These are phyloP conservation scores for Cupressus sempervirens DNA, from an alignment of 75 land plant species.

Conservation along the genomic window DNA sequence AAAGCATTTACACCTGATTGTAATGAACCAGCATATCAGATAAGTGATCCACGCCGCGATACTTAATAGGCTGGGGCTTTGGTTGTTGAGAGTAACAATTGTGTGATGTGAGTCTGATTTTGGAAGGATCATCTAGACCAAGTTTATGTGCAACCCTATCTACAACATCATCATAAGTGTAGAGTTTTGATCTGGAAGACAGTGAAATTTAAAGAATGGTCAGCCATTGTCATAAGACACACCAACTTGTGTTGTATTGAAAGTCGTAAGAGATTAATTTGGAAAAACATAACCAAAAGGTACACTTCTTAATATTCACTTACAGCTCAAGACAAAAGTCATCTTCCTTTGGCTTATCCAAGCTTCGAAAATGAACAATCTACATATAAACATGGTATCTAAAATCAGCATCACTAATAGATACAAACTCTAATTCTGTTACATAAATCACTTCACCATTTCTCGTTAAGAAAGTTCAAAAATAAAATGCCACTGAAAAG, in stretches of 20 bases:
- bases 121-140: constrained; percentile 90
- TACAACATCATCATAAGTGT: constrained; percentile 93
- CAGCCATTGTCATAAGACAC: background rate
- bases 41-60: constrained; percentile 81
- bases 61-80: constrained; percentile 94
- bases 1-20: constrained; percentile 71
- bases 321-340: constrained; percentile 91
- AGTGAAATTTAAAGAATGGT: background rate
- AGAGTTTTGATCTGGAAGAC: constrained; percentile 71
- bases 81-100: constrained; percentile 97
- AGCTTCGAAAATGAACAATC: constrained; percentile 89
- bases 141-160: constrained; percentile 83
- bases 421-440: background rate
- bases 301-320: constrained; percentile 20
- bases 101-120: constrained; percentile 91
- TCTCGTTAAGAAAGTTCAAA: background rate
- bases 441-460: background rate
- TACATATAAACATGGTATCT: constrained; percentile 16
- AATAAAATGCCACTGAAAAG: background rate
- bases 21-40: constrained; percentile 93
- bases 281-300: background rate
- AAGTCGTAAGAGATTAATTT: background rate
- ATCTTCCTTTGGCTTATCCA: constrained; percentile 97
- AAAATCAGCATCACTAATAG: background rate
- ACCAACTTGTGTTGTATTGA: background rate